Base-by-base conservation (phyloP, 2,329 filamentous ascomycete genomes). In the Xylaria digitata region DNA sequence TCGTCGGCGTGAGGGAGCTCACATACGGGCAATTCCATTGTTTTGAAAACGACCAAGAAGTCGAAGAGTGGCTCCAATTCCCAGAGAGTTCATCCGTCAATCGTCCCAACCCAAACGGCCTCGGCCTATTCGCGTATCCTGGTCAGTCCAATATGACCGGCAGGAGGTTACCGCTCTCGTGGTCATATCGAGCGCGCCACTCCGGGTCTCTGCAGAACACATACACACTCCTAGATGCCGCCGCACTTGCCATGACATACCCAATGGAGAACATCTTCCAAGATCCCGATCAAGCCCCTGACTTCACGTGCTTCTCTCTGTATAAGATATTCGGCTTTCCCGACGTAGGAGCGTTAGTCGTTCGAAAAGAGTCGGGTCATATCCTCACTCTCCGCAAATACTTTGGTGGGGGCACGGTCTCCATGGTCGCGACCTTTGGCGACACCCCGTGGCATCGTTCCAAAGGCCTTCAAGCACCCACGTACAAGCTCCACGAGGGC, bases 101-200 rank as follows among this genome's bases (percentile, higher is more conserved):
- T 50, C 73, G 71, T 26, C 61, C 70, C n/a, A 65, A 71, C 26
- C 67, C 70, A 6, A 70, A 71, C n/a, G 72, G 76, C 8, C 75
- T 82, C 9, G 80, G 81, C 1, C 74, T 87, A 2, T 89, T 92
- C 70, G 88, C 88, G 21, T 92, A 89, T 74, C 89, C 90, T 3
- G 89, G 86, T 0, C 90, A 92, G 75, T 91, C 89, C 32, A 92
- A 92, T 74, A 88, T 92, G 83, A 89, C 87, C 49, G 90, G 90
- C 7, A 82, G 87, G 21, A 83, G 89, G 65, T 78, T 91, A 48
- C 88, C 89, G 3, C 77, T 87, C 32, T 76, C 79, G 0, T 92
- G 89, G 89, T 77, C 81, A 11, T 77, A 79, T 17, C 74, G 73
- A 61, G 72, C 80, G 32, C 77, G 82, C 30, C 67, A 74, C 32